These are phyloP conservation scores for Westerdykella aurantiaca DNA, from an alignment of 2,329 filamentous ascomycete genomes.

Conservation along the genomic window DNA sequence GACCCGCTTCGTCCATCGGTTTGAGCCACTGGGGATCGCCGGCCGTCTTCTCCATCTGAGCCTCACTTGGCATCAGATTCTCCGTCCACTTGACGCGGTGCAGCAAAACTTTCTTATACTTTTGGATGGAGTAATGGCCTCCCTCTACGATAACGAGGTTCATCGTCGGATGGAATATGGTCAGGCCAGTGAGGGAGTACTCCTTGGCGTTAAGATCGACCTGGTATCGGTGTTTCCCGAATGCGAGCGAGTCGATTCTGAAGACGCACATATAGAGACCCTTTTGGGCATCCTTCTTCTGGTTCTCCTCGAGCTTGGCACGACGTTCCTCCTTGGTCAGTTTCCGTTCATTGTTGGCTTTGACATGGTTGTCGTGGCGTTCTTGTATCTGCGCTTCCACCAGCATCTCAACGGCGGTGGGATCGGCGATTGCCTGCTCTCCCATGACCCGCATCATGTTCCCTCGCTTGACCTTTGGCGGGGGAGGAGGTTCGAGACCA, in stretches of 20 bases:
- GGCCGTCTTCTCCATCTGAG: conserved; percentile 53
- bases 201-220: conserved; percentile 91
- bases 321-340: conserved; percentile 80
- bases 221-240: conserved; percentile 90
- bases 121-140: conserved; percentile 72
- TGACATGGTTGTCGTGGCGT: conserved; percentile 70
- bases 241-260: conserved; percentile 81
- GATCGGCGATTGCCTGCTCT: conserved; percentile 88
- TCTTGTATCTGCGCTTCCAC: conserved; percentile 92
- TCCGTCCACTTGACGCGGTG: conserved; percentile 94
- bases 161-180: conserved; percentile 83
- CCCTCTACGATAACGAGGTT: conserved; percentile 90
- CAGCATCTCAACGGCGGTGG: conserved; percentile 89
- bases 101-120: conserved; percentile 89
- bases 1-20: conserved; percentile 70
- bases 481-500: conserved; percentile 80
- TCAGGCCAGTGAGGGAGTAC: conserved; percentile 78
- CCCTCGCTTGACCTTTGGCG: conserved; percentile 93
- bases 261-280: conserved; percentile 85
- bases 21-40: conserved; percentile 67
- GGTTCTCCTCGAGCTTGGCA: conserved; percentile 76
- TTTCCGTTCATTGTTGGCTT: conserved; percentile 76
- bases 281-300: conserved; percentile 80
- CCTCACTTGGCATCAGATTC: conserved; percentile 64
- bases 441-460: conserved; percentile 97